Percentiles rank a stretch among this genome's conserved stretches.
Evolutionary conservation across 164 flowering plant genomes (phyloP).

Genomic region (Macadamia integrifolia): DNA sequence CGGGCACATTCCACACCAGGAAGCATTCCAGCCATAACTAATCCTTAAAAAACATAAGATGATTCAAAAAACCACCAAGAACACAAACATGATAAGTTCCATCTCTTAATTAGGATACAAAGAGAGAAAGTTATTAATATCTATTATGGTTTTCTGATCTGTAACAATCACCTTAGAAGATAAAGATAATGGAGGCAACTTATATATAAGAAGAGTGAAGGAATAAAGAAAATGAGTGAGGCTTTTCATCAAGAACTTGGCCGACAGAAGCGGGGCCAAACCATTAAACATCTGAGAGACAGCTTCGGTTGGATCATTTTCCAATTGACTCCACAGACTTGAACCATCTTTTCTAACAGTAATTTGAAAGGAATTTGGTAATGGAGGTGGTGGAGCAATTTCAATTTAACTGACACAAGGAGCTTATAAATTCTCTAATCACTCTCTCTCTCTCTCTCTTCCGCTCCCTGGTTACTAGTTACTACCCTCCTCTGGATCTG

Average conservation of each 20-base stretch:
- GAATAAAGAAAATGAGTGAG: background rate
- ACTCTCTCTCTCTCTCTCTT: too few species aligned
- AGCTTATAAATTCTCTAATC: too few species aligned
- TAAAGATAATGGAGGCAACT: background rate
- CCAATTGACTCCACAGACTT: too few species aligned
- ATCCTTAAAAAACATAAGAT: background rate
- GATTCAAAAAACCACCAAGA: background rate
- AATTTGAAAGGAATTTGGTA: too few species aligned
- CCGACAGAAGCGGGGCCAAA: background rate
- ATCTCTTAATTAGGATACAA: background rate
- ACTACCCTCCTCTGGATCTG: too few species aligned
- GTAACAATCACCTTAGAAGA: background rate
- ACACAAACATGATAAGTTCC: background rate
- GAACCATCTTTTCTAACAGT: too few species aligned
- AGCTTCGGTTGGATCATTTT: too few species aligned
- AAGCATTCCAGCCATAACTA: conserved; percentile 57
- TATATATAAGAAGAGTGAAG: background rate
- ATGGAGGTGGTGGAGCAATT: too few species aligned
- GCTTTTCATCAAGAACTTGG: background rate
- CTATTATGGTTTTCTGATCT: background rate
- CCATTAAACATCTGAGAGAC: background rate
- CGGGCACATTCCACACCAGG: conserved; percentile 75
- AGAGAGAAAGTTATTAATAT: too few species aligned
- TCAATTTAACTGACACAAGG: too few species aligned
- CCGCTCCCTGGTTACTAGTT: too few species aligned